Evolutionary conservation across 495 filamentous ascomycete genomes (phyloP), one percentile per base, ranked within the genome.

Genomic region (Podospora anserina): DNA sequence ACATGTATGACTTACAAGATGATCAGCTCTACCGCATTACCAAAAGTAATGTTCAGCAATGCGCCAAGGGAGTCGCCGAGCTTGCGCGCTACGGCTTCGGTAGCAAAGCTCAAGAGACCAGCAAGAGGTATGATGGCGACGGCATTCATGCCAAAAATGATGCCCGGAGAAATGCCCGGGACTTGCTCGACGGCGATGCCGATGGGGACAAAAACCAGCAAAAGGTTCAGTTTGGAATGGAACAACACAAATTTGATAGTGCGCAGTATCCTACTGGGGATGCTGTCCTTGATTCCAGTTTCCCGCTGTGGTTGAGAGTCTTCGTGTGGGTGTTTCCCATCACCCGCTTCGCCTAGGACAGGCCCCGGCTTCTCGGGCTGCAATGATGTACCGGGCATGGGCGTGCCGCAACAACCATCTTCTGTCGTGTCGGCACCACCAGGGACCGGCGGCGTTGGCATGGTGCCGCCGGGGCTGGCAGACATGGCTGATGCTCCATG

Each of bases 11-110:
- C 72, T 69, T 63, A 75, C 72, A 75, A 95, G 71, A 95, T 93
- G 77, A 95, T 95, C 73, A 96, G 79, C 80, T 96, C 92, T 2
- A 96, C 92, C 26, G 92, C 92, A 78, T 96, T 96, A 71, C 92
- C 92, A 79, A 94, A 96, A 28, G 91, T 92, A 23, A 94, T 90
- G 71, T 94, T 96, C 75, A 94, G 85, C 72, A 96, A 79, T 28
- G 92, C 92, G 69, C 91, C 92, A 61, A 94, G 79, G 18, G 91
- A 92, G 72, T 94, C 91, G 64, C 92, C 92, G 75, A 94, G 84
- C 68, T 87, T 87, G 69, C 84, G 85, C 54, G 92, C 92, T 66
- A 94, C 91, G 72, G 86, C 89, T 79, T 95, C 92, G 57, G 92
- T 96, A 26, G 92, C 92, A 79, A 90, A 86, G 73, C 87, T 88